These are phyloP conservation scores for Tephrocybe sp. DNA, from an alignment of 768 basidiomycete species.

Conservation along the genomic window DNA sequence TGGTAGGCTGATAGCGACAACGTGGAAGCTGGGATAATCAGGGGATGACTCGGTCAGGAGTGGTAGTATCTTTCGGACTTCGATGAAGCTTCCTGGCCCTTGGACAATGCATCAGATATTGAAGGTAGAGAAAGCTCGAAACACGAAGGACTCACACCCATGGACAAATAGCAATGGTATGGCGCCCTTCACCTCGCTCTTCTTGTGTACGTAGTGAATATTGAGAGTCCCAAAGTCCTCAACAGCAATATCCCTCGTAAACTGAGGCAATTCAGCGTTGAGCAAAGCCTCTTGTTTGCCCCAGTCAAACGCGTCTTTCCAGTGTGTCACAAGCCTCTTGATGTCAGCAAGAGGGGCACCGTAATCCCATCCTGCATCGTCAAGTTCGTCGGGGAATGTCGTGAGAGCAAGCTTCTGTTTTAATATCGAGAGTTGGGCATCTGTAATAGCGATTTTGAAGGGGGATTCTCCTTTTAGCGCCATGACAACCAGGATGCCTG, in stretches of 20 bases:
- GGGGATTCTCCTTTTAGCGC: constrained; percentile 16
- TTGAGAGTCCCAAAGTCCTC: constrained; percentile 40
- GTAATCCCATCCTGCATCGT: constrained; percentile 42
- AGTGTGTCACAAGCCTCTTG: constrained; percentile 41
- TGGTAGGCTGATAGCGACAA: constrained; percentile 57
- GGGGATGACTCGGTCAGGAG: constrained; percentile 42
- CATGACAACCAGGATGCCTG: too few relatives aligned
- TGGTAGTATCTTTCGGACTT: constrained; percentile 56
- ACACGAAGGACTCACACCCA: constrained; percentile 44
- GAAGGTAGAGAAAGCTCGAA: too few relatives aligned
- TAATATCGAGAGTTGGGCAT: constrained; percentile 38
- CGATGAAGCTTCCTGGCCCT: constrained; percentile 66
- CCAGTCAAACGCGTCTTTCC: constrained; percentile 58
- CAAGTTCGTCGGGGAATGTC: constrained; percentile 55
- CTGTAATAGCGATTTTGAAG: constrained; percentile 49
- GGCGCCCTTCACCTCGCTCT: constrained; percentile 39
- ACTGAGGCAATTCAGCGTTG: constrained; percentile 55
- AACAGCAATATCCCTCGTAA: constrained; percentile 48
- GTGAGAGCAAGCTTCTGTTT: constrained; percentile 44
- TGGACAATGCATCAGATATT: neutral
- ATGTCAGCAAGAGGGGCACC: constrained; percentile 46
- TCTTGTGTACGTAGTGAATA: constrained; percentile 60
- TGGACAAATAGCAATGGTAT: constrained; percentile 47
- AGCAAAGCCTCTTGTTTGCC: constrained; percentile 47
- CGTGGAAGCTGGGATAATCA: constrained; percentile 57